Conservation (phyloP, 768 basidiomycete genomes). For the Ramaria rubella region DNA sequence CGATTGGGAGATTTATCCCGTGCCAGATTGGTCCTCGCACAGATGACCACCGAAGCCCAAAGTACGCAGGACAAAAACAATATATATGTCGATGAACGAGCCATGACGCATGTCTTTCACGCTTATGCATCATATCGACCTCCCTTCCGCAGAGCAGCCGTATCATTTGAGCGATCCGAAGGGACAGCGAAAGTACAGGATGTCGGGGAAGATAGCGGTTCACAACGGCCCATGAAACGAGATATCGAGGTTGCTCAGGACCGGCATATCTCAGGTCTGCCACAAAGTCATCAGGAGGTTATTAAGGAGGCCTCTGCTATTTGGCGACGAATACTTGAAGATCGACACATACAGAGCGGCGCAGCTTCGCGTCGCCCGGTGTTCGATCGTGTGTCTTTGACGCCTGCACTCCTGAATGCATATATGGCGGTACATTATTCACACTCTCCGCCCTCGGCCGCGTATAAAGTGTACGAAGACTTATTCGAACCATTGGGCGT, state of each 20-base stretch:
- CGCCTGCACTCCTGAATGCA: constrained; percentile 63
- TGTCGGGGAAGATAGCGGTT: neutral
- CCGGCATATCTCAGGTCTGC: constrained; percentile 33
- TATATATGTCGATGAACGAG: constrained; percentile 47
- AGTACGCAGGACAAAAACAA: neutral
- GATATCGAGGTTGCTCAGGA: neutral
- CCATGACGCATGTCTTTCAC: constrained; percentile 82
- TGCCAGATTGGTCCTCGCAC: constrained; percentile 85
- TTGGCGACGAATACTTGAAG: constrained; percentile 52
- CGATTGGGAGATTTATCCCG: constrained; percentile 75
- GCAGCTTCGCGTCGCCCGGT: constrained; percentile 16
- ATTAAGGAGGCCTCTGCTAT: constrained; percentile 61
- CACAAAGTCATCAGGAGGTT: constrained; percentile 68
- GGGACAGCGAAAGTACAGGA: neutral
- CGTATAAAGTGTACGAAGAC: constrained; percentile 43
- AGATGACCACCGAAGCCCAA: constrained; percentile 49
- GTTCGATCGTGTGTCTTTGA: constrained; percentile 54
- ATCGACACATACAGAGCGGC: constrained; percentile 18
- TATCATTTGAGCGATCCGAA: constrained; percentile 8
- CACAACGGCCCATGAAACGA: neutral
- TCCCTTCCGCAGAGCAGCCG: constrained; percentile 47
- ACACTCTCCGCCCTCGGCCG: constrained; percentile 44
- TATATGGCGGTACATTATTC: constrained; percentile 73
- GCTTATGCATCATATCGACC: constrained; percentile 77
- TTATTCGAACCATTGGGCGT: constrained; percentile 41